Evolutionary conservation across 176 grass and related monocot species (phyloP).

Genomic region (Avena sativa): DNA sequence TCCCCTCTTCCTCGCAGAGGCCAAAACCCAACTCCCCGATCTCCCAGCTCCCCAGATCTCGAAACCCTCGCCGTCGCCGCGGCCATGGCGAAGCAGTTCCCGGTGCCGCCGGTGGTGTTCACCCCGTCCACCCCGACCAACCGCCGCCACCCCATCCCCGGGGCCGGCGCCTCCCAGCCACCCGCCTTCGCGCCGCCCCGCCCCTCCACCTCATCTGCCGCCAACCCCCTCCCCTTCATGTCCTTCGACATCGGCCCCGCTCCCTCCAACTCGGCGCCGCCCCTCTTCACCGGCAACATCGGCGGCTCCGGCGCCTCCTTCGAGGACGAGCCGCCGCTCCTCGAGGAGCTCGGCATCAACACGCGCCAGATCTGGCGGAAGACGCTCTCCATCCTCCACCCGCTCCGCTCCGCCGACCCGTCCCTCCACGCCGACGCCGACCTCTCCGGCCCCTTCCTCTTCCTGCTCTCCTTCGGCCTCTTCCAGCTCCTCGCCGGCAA

Average conservation of each 20-base stretch:
- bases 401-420: constrained; percentile 75
- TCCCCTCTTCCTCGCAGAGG: constrained; percentile 5
- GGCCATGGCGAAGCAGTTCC: constrained; percentile 90
- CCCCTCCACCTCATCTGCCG: constrained; percentile 52
- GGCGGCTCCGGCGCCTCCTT: constrained; percentile 59
- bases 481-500: constrained; percentile 95
- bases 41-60: constrained; percentile 52
- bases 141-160: constrained; percentile 48
- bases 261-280: constrained; percentile 59
- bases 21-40: constrained; percentile 56
- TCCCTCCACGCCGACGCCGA: constrained; percentile 86
- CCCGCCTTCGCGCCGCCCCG: constrained; percentile 76
- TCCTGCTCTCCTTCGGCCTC: constrained; percentile 88
- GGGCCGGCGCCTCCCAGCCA: constrained; percentile 32
- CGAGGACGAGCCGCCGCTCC: constrained; percentile 89
- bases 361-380: constrained; percentile 99
- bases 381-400: constrained; percentile 88
- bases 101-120: constrained; percentile 84
- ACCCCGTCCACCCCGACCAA: constrained; percentile 54
- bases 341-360: constrained; percentile 99
- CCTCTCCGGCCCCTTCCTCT: constrained; percentile 90
- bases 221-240: constrained; percentile 91
- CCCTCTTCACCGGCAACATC: constrained; percentile 66
- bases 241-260: constrained; percentile 76
- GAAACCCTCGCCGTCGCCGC: constrained; percentile 35